phyloP scores from a whole-genome alignment of 2,329 filamentous ascomycete genomes.

The Colletotrichum sidae region DNA sequence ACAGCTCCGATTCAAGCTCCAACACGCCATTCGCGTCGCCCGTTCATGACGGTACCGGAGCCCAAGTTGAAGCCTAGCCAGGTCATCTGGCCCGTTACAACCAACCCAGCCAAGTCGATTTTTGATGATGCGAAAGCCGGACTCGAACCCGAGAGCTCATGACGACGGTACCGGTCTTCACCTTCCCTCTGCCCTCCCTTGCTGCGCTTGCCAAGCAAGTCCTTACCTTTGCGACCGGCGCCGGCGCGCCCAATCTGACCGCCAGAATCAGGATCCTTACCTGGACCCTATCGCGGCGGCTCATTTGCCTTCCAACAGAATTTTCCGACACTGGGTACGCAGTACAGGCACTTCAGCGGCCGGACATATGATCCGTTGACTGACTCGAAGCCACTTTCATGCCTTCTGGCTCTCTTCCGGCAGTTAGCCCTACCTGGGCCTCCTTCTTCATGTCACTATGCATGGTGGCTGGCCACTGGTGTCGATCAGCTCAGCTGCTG shows the following conservation, averaged over 20 bases:
- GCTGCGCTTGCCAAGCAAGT: slow-evolving; percentile 23
- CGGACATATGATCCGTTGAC: slow-evolving; percentile 19
- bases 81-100: slow-evolving; percentile 23
- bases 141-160: slow-evolving; percentile 27
- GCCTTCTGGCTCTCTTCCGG: slow-evolving; percentile 3
- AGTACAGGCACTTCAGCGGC: not conserved
- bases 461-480: not conserved
- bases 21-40: slow-evolving; percentile 23
- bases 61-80: slow-evolving; percentile 29
- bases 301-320: too few species aligned
- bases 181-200: slow-evolving; percentile 22
- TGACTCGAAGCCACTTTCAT: slow-evolving; percentile 33
- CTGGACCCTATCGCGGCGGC: not conserved
- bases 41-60: slow-evolving; percentile 29
- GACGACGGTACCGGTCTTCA: slow-evolving; percentile 14
- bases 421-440: slow-evolving; percentile 5
- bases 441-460: not conserved
- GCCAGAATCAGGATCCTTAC: slow-evolving; percentile 27
- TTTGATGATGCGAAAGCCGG: slow-evolving; percentile 4
- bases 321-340: not conserved
- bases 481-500: slow-evolving; percentile 12
- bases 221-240: slow-evolving; percentile 1
- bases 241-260: slow-evolving; percentile 25
- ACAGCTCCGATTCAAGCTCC: not conserved
- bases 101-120: slow-evolving; percentile 10